Evolutionary conservation across 176 grass and related monocot species (phyloP).

Genomic region (Canna indica): DNA sequence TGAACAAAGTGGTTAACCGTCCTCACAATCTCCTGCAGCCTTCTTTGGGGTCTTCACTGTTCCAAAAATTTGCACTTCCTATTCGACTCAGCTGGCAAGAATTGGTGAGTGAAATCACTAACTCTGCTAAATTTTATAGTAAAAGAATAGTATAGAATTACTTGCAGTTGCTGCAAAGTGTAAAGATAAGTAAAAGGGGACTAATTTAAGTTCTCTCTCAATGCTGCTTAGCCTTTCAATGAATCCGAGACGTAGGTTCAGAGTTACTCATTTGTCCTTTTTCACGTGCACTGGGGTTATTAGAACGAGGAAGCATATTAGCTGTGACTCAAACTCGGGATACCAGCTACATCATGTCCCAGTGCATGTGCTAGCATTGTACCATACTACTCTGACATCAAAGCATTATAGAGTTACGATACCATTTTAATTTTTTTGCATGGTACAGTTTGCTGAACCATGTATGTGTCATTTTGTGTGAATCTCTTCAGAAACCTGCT

Average conservation of each 20-base stretch:
- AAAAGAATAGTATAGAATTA: neutral
- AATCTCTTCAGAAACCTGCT: neutral
- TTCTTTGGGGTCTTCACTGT: conserved; percentile 95
- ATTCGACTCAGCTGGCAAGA: conserved; percentile 83
- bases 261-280: neutral
- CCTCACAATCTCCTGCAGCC: conserved; percentile 14
- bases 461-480: too few species aligned
- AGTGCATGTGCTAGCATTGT: neutral
- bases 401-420: too few species aligned
- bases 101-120: conserved; percentile 43
- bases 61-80: conserved; percentile 90
- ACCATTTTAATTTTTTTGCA: too few species aligned
- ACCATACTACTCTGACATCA: neutral
- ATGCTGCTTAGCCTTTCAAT: neutral
- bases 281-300: neutral
- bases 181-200: neutral
- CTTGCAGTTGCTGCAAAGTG: neutral
- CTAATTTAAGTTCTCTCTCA: neutral
- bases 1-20: neutral
- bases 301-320: conserved; percentile 5
- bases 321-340: neutral
- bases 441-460: too few species aligned
- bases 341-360: neutral
- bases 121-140: conserved; percentile 3
- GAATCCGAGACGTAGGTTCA: neutral